Conservation (phyloP, 805 yeast genomes). For the Aciculoconidium aculeatum region DNA sequence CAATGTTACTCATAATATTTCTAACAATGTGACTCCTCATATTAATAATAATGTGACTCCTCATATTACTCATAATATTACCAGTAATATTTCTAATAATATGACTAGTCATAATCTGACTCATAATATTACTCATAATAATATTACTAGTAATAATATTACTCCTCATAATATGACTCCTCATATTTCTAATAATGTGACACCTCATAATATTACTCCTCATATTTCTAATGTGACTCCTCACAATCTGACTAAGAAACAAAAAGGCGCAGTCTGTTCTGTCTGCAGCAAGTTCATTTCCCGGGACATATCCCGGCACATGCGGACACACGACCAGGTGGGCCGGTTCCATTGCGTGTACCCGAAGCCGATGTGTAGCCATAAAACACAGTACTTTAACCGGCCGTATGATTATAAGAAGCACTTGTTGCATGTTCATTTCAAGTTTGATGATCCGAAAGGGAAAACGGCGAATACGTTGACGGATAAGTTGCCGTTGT, state of each 20-base stretch:
- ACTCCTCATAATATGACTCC: no score
- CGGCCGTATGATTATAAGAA: slow-evolving; percentile 43
- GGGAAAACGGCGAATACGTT: slow-evolving; percentile 35
- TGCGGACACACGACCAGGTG: slow-evolving; percentile 38
- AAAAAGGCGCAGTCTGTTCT: slow-evolving; percentile 33
- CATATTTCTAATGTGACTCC: no score
- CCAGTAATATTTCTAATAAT: no score
- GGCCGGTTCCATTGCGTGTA: slow-evolving; percentile 40
- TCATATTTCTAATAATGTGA: no score
- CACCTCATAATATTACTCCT: slow-evolving; percentile 6
- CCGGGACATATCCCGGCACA: slow-evolving; percentile 36
- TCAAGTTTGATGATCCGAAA: slow-evolving; percentile 35
- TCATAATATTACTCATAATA: background rate
- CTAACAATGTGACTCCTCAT: no score
- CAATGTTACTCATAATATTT: no score
- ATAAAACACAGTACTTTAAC: slow-evolving; percentile 37
- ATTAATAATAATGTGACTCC: no score
- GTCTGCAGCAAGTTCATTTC: slow-evolving; percentile 37
- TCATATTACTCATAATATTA: no score
- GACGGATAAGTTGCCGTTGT: slow-evolving; percentile 34
- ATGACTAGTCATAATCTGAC: no score
- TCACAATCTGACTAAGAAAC: slow-evolving; percentile 4
- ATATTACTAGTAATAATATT: no score
- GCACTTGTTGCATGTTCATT: slow-evolving; percentile 38
- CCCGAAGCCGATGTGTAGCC: slow-evolving; percentile 35